phyloP scores from a whole-genome alignment of 306 rosid genomes.

The Trifolium repens region DNA sequence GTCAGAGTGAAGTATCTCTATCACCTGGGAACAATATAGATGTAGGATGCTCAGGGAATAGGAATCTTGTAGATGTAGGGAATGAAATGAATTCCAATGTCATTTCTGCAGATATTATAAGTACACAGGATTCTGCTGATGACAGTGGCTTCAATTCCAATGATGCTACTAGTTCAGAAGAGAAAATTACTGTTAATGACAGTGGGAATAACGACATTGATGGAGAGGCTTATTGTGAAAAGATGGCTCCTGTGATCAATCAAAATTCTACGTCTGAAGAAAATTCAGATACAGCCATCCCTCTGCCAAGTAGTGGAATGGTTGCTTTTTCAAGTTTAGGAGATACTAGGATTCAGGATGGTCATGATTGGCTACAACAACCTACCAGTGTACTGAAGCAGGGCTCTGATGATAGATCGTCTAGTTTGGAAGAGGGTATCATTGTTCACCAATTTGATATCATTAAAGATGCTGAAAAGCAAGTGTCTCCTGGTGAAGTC shows the following conservation, averaged over 20 bases:
- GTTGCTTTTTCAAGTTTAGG: slow-evolving; percentile 47
- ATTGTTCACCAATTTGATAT: slow-evolving; percentile 41
- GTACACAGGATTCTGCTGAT: slow-evolving; percentile 40
- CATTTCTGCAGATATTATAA: slow-evolving; percentile 42
- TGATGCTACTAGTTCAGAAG: slow-evolving; percentile 42
- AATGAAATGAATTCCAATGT: slow-evolving; percentile 43
- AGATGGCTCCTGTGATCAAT: slow-evolving; percentile 39
- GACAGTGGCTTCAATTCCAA: slow-evolving; percentile 41
- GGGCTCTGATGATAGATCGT: slow-evolving; percentile 44
- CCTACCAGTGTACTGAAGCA: slow-evolving; percentile 41
- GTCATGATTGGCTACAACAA: slow-evolving; percentile 45
- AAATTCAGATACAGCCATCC: slow-evolving; percentile 39
- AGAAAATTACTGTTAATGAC: slow-evolving; percentile 43
- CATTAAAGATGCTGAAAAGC: slow-evolving; percentile 38
- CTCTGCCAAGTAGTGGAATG: slow-evolving; percentile 43
- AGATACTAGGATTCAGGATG: slow-evolving; percentile 45
- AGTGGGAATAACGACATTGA: slow-evolving; percentile 43
- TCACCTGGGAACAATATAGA: slow-evolving; percentile 44
- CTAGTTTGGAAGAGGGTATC: slow-evolving; percentile 46
- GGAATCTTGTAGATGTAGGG: slow-evolving; percentile 41
- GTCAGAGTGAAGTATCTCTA: slow-evolving; percentile 46
- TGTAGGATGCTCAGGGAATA: slow-evolving; percentile 47
- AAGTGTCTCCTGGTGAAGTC: slow-evolving; percentile 42
- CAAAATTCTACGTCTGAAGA: slow-evolving; percentile 46
- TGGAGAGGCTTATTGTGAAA: slow-evolving; percentile 37